A percentile compares a stretch with the other conserved stretches of the same genome.
phyloP scores from a whole-genome alignment of 2,329 filamentous ascomycete genomes.

The Aspergillus tanneri region DNA sequence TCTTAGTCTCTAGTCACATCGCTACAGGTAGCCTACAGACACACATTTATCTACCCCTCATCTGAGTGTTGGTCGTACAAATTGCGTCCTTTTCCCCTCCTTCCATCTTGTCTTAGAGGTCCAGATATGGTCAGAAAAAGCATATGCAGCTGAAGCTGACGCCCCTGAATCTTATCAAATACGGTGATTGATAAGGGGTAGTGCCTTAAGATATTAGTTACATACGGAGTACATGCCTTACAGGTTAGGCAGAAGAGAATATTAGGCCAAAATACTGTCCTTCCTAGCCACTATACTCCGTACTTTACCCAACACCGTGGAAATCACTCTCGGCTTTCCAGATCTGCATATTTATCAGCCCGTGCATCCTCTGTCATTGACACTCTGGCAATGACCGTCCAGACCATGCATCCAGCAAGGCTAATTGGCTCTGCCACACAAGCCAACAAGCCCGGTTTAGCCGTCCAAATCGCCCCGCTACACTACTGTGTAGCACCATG shows the following conservation, averaged over 20 bases:
- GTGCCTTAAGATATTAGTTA: too few species aligned
- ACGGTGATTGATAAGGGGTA: too few species aligned
- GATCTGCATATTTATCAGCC: not conserved
- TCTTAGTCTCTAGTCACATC: not conserved
- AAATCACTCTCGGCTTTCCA: not conserved
- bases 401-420: not conserved
- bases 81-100: not conserved
- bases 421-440: not conserved
- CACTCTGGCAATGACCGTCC: not conserved
- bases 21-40: too few species aligned
- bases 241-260: too few species aligned
- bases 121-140: too few species aligned
- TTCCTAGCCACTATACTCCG: too few species aligned
- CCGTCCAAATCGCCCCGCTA: not conserved
- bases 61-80: not conserved
- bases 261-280: not conserved
- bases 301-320: too few species aligned
- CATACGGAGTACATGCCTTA: too few species aligned
- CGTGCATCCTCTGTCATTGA: not conserved
- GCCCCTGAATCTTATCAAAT: not conserved
- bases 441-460: not conserved
- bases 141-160: too few species aligned
- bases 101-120: not conserved
- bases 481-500: not conserved
- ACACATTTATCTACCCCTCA: not conserved